A percentile compares a stretch with the other conserved stretches of the same genome.
Conservation (phyloP, 2,329 filamentous ascomycete species). For the Colletotrichum theobromicola region DNA sequence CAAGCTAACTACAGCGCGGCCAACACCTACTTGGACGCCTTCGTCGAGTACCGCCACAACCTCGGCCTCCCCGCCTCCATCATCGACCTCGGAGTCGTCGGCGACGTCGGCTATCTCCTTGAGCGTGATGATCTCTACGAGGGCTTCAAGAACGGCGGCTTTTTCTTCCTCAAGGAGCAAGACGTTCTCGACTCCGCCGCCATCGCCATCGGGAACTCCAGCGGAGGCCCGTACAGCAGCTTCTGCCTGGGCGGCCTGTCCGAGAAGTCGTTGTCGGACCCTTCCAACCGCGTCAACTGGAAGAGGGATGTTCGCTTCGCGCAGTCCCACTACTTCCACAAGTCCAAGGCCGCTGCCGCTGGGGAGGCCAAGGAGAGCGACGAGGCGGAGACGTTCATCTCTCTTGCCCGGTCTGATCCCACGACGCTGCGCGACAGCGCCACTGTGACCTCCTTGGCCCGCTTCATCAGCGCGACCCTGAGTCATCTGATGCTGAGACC, state of each 20-base stretch:
- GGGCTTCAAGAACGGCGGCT: not conserved
- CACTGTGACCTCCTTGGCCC: not conserved
- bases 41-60: conserved; percentile 38
- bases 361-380: not conserved
- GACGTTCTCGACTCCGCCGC: not conserved
- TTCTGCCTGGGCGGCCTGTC: conserved; percentile 5
- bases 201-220: not conserved
- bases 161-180: conserved; percentile 7
- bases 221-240: not conserved
- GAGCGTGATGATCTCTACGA: not conserved
- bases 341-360: not conserved
- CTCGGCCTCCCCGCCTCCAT: conserved; percentile 40
- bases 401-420: not conserved
- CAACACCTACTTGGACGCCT: conserved; percentile 45
- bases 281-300: conserved; percentile 9
- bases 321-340: conserved; percentile 7
- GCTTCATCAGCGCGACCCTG: not conserved
- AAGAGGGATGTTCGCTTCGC: conserved; percentile 2
- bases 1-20: conserved; percentile 46
- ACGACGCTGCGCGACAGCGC: not conserved
- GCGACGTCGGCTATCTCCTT: conserved; percentile 37
- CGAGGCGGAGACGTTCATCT: not conserved
- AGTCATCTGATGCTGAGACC: not conserved
- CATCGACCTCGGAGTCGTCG: conserved; percentile 42
- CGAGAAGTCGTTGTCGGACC: not conserved